phyloP scores from a whole-genome alignment of 78 protist species.

The Protostelium mycophagum region DNA sequence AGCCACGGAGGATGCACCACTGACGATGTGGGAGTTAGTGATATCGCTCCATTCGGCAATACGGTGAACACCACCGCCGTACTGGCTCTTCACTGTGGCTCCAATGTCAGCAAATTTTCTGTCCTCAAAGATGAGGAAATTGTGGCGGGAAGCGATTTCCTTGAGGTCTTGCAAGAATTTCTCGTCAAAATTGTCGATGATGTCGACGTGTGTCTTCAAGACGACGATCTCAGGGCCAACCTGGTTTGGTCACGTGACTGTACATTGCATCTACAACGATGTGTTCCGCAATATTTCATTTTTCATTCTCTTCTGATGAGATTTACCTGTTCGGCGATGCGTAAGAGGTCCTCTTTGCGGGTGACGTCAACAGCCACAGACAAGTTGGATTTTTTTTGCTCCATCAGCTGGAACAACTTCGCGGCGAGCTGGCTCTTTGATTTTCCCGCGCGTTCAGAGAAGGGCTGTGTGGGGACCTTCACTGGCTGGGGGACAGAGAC shows the following conservation, averaged over 20 bases:
- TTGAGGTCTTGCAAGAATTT: slow-evolving; percentile 19
- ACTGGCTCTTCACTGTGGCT: slow-evolving; percentile 72
- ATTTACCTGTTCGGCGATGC: slow-evolving; percentile 45
- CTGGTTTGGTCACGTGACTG: not conserved
- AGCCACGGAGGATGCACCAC: slow-evolving; percentile 19
- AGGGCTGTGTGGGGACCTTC: slow-evolving; percentile 3
- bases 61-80: slow-evolving; percentile 69
- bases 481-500: slow-evolving; percentile 6
- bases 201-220: slow-evolving; percentile 89
- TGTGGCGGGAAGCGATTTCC: slow-evolving; percentile 52
- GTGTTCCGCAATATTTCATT: not conserved
- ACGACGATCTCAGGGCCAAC: slow-evolving; percentile 77
- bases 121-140: slow-evolving; percentile 88
- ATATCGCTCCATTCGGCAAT: slow-evolving; percentile 67
- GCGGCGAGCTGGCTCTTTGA: slow-evolving; percentile 38
- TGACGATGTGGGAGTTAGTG: slow-evolving; percentile 42
- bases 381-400: slow-evolving; percentile 67
- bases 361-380: slow-evolving; percentile 73
- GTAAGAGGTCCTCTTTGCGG: slow-evolving; percentile 34
- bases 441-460: slow-evolving; percentile 48
- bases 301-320: too few species aligned
- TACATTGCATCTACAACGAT: not conserved
- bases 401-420: slow-evolving; percentile 57
- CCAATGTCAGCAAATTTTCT: slow-evolving; percentile 95
- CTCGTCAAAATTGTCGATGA: slow-evolving; percentile 68